Evolutionary conservation across 345 rosid genomes (phyloP), one percentile per base, ranked within the genome.

Genomic region (Leavenworthia alabamica): DNA sequence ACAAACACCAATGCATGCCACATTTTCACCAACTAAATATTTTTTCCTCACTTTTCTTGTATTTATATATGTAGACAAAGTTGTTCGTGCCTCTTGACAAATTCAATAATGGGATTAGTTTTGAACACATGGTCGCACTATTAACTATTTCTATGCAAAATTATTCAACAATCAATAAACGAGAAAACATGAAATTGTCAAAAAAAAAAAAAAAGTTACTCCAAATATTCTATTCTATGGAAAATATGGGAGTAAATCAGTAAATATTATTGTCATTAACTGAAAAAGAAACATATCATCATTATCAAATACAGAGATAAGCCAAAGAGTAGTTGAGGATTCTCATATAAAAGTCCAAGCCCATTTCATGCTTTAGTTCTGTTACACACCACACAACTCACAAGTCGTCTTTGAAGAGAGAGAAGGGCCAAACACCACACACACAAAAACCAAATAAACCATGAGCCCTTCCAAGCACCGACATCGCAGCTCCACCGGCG

Each of bases 381-480:
- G 61, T 51, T 32, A 33, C 61, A 60, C 60, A n/a, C n/a, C n/a
- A n/a, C n/a, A n/a, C n/a, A n/a, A n/a, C 66, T 11, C 46, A 60
- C 40, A 51, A 60, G 54, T 60, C 48, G 19, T 13, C 56, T 43
- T 43, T 7, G 1, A 1, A 37, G 50, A 56, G 57, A 31, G 57
- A 39, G 36, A 58, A 33, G 29, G 40, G 50, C 62, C 50, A 61
- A 52, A 62, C 50, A 69, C 67, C 67, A 41, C 49, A 66, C 32
- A 57, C 32, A 45, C 19, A 41, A 13, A 44, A 6, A 15, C 14
- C 33, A 26, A 26, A 10, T 7, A 43, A 43, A 54, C 22, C 33
- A 86, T 87, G 97, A 71, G 81, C 80, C 73, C 86, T 12, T 74
- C 79, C 2, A 77, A 80, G 62, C 87, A 73, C 6, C 71, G 73